Evolutionary conservation across 169 alveolate species (phyloP).

Genomic region (Cryptosporidium meleagridis): DNA sequence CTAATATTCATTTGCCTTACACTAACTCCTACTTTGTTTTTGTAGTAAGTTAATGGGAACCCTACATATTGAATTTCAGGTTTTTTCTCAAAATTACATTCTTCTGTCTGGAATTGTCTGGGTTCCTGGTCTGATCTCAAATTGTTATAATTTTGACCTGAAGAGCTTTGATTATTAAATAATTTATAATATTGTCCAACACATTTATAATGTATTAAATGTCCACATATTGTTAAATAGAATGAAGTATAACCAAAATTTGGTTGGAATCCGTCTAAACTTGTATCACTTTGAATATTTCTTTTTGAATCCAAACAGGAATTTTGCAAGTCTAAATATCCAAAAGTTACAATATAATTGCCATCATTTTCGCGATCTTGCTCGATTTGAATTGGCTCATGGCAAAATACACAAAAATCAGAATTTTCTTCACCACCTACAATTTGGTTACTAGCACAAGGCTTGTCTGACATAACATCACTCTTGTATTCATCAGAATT

Average conservation of each 20-base stretch:
- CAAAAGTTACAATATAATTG: constrained; percentile 36
- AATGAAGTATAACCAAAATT: constrained; percentile 12
- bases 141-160: not conserved
- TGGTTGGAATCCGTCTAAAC: not conserved
- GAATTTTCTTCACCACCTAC: not conserved
- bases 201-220: constrained; percentile 40
- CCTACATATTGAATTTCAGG: not conserved
- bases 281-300: not conserved
- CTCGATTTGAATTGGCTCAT: not conserved
- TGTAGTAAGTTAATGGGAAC: not conserved
- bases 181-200: constrained; percentile 30
- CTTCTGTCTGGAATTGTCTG: not conserved
- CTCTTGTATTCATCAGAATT: not conserved
- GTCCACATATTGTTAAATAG: constrained; percentile 58
- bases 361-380: not conserved
- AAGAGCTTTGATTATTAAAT: not conserved
- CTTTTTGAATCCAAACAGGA: constrained; percentile 7
- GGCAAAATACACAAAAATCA: constrained; percentile 63
- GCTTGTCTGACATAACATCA: not conserved
- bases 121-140: not conserved
- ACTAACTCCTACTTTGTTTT: not conserved
- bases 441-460: no score
- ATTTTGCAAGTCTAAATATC: constrained; percentile 39
- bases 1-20: not conserved
- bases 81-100: not conserved